Conservation (phyloP, 768 basidiomycete species). For the Mycena filopes region DNA sequence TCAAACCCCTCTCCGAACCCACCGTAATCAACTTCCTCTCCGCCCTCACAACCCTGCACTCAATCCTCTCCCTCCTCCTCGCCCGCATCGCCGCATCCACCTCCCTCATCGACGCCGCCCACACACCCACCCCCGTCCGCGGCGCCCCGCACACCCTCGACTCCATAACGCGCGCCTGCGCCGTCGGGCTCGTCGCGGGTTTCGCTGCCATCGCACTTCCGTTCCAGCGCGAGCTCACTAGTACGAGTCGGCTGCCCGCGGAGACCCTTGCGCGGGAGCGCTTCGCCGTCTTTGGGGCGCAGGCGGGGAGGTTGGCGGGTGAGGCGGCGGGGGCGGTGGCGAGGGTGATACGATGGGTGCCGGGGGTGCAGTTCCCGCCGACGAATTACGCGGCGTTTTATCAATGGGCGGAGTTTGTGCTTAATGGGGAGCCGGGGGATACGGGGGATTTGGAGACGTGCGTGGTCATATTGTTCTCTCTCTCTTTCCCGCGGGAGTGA, state of each 20-base stretch:
- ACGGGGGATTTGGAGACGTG: background rate
- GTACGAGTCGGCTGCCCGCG: conserved; percentile 1
- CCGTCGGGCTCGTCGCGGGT: no score
- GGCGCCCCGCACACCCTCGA: no score
- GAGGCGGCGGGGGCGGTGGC: background rate
- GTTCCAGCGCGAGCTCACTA: conserved; percentile 5
- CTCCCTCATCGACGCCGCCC: no score
- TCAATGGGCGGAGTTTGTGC: conserved; percentile 10
- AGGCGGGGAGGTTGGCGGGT: background rate
- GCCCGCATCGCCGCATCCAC: background rate
- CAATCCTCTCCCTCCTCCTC: conserved; percentile 6
- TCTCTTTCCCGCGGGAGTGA: no score
- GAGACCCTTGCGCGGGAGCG: conserved; percentile 1
- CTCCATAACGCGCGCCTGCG: no score
- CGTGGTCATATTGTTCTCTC: background rate
- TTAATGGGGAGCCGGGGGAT: background rate
- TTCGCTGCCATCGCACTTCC: background rate
- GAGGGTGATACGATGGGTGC: background rate
- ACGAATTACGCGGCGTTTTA: background rate
- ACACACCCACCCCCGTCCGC: no score
- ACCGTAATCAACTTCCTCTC: conserved; percentile 7
- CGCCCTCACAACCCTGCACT: conserved; percentile 9
- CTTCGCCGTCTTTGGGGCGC: background rate
- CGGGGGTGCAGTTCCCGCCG: conserved; percentile 3
- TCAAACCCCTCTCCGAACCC: conserved; percentile 18